Percentiles rank a stretch among this genome's conserved stretches.
Conservation (phyloP, 345 rosid genomes). For the Lepidium didymum region DNA sequence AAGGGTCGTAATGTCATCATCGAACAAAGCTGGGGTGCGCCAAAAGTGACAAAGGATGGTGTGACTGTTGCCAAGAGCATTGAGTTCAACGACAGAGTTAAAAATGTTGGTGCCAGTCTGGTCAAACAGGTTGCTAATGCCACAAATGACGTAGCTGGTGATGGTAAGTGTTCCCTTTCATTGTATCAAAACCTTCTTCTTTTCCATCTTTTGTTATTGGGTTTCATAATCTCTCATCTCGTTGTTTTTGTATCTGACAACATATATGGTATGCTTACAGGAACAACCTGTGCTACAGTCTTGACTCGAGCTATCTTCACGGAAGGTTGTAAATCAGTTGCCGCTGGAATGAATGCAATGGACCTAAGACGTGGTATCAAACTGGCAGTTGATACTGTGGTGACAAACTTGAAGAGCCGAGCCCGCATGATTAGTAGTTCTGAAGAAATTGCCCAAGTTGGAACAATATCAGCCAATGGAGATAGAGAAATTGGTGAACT, state of each 20-base stretch:
- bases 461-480: constrained; percentile 96
- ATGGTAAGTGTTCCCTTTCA: constrained; percentile 46
- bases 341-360: constrained; percentile 96
- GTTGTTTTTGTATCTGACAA: background rate
- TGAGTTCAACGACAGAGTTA: constrained; percentile 83
- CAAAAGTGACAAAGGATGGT: constrained; percentile 97
- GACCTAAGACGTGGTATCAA: constrained; percentile 87
- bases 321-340: constrained; percentile 97
- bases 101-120: constrained; percentile 94
- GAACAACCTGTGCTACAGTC: constrained; percentile 97
- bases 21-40: constrained; percentile 95
- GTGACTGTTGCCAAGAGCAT: constrained; percentile 97
- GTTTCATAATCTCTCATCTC: background rate
- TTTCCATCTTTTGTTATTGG: background rate
- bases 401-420: constrained; percentile 80
- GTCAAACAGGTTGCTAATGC: constrained; percentile 99
- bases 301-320: constrained; percentile 79
- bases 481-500: constrained; percentile 96
- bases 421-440: constrained; percentile 97
- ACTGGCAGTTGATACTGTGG: constrained; percentile 89
- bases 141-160: constrained; percentile 91
- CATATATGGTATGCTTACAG: constrained; percentile 31
- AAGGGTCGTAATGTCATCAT: constrained; percentile 95
- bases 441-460: constrained; percentile 96
- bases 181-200: background rate